A percentile compares a stretch with the other conserved stretches of the same genome.
Evolutionary conservation across 495 filamentous ascomycete species (phyloP).

Genomic region (Neurospora pannonica): DNA sequence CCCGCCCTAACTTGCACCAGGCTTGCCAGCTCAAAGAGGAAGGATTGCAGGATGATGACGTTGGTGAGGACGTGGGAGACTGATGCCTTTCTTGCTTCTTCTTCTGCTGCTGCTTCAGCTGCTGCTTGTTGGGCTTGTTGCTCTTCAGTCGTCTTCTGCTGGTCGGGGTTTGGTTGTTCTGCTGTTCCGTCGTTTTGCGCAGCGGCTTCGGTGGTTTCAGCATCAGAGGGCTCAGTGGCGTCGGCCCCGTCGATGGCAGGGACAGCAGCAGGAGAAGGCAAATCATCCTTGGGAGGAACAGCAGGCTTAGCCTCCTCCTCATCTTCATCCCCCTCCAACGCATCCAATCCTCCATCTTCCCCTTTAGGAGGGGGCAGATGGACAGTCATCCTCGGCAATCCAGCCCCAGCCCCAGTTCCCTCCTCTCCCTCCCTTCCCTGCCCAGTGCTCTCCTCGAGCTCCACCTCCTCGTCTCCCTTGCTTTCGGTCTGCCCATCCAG

Average conservation of each 20-base stretch:
- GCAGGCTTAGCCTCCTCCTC: background rate
- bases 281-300: background rate
- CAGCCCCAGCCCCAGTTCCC: constrained; percentile 9
- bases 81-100: constrained; percentile 41
- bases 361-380: constrained; percentile 17
- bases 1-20: constrained; percentile 77
- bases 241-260: background rate
- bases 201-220: background rate
- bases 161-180: background rate
- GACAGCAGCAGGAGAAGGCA: background rate
- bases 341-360: constrained; percentile 32
- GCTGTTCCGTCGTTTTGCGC: background rate
- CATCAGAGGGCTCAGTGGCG: background rate
- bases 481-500: background rate
- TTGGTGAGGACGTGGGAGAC: constrained; percentile 85
- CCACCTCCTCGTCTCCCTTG: constrained; percentile 12
- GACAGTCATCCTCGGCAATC: constrained; percentile 20
- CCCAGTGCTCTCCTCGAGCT: constrained; percentile 7
- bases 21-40: constrained; percentile 80
- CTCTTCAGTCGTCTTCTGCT: constrained; percentile 6
- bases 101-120: constrained; percentile 12
- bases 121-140: background rate
- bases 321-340: constrained; percentile 1
- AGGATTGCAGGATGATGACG: constrained; percentile 66
- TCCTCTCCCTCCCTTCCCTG: constrained; percentile 14